Evolutionary conservation across 768 basidiomycete genomes (phyloP), one percentile per base, ranked within the genome.

Genomic region (Mycena sanguinolenta): DNA sequence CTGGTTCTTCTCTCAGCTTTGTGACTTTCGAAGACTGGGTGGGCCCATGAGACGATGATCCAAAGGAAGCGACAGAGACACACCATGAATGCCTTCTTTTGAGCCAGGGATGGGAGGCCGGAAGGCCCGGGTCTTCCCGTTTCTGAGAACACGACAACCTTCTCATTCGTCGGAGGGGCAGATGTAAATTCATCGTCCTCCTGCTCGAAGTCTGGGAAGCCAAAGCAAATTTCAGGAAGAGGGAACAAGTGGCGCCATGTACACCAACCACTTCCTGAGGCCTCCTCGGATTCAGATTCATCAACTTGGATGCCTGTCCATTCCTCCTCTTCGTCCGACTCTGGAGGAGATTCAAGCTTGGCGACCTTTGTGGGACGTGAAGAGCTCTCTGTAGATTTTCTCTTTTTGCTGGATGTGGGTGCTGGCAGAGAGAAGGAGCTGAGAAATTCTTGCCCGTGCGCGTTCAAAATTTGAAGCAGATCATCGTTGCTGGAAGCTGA

Each of bases 1-100:
- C 71, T 16, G 75, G 64, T 36, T 85, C 82, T 65, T 83, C 76
- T 28, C 84, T 85, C 32, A 95, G 68, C 74, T 89, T 91, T 23
- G 88, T 85, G 27, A 94, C 87, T 81, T 92, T 95, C 27, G 95
- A 94, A 4, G 94, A 96, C 94, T 95, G 68, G 55, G 58, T 50
- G 63, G 58, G 16, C 12, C 55, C 49, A 60, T 72, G 46, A 21
- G 67, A 30, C 66, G 49, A 42, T 30, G 32, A 19, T 55, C 7
- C 25, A 9, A 60, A 38, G 27, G 28, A 23, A 21, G 19, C 49
- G 39, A n/a, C 1, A 23, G 14, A 17, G 61, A 76, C 82, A 65
- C 75, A 94, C 94, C 94, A 95, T 95, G 77, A 95, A 95, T 0
- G 90, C 85, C 76, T 87, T 93, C 79, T 82, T 86, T 54, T 87